A percentile compares a stretch with the other conserved stretches of the same genome.
Conservation (phyloP, 2,329 filamentous ascomycete genomes). For the Xylaria sp. region DNA sequence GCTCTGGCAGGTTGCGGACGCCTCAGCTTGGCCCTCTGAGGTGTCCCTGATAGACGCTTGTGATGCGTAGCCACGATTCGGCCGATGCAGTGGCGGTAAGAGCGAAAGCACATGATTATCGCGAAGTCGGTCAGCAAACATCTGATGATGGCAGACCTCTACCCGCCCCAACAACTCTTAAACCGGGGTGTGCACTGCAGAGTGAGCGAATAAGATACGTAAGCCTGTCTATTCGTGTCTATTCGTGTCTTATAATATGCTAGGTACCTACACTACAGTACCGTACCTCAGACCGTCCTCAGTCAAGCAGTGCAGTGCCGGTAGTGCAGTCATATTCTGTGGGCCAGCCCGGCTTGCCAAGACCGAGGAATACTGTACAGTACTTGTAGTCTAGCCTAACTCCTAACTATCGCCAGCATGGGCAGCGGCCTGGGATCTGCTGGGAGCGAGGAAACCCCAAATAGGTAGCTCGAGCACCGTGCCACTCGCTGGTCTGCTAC, state of each 20-base stretch:
- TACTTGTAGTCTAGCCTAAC: too few relatives aligned
- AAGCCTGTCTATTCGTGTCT: neutral
- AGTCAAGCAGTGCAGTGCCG: neutral
- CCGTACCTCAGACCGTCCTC: too few relatives aligned
- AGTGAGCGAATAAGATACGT: neutral
- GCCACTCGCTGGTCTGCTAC: neutral
- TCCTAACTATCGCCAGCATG: too few relatives aligned
- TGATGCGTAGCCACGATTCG: constrained; percentile 11
- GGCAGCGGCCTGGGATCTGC: too few relatives aligned
- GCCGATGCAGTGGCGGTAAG: constrained; percentile 28
- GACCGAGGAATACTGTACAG: constrained; percentile 20
- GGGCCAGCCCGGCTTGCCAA: constrained; percentile 21
- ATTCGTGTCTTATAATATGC: too few relatives aligned
- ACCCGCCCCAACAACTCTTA: constrained; percentile 2
- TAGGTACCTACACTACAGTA: too few relatives aligned
- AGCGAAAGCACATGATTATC: constrained; percentile 1
- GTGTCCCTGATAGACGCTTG: constrained; percentile 2
- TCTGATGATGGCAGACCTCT: constrained; percentile 11
- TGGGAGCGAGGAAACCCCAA: constrained; percentile 19
- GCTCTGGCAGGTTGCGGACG: constrained; percentile 6
- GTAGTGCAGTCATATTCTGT: constrained; percentile 9
- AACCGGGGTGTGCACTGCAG: neutral
- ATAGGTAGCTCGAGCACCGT: constrained; percentile 18
- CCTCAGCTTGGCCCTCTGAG: constrained; percentile 5
- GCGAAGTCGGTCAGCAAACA: constrained; percentile 28